These are phyloP conservation scores for Calonectria crousiana DNA, from an alignment of 2,329 filamentous ascomycete genomes.

Conservation along the genomic window DNA sequence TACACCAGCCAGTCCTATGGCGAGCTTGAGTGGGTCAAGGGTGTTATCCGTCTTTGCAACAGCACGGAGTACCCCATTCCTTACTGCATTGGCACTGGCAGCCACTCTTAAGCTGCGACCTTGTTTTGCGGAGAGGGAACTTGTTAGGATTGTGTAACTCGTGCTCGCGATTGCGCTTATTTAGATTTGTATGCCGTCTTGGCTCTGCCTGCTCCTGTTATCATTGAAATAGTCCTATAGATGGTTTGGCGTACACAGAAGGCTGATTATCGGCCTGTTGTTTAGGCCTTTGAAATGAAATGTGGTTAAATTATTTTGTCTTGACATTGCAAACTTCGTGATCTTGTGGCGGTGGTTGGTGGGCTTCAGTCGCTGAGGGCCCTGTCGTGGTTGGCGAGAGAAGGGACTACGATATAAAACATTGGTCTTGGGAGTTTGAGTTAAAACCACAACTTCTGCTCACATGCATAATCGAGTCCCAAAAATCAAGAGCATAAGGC, in stretches of 20 bases:
- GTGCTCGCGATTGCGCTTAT: neutral
- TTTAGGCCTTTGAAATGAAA: constrained; percentile 4
- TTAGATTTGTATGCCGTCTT: neutral
- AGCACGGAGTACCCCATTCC: constrained; percentile 37
- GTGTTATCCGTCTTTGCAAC: constrained; percentile 37
- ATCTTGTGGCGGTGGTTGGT: too few species aligned
- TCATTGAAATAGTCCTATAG: constrained; percentile 5
- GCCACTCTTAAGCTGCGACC: constrained; percentile 27
- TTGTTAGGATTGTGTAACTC: neutral
- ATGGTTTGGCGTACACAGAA: constrained; percentile 2
- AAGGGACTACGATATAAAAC: too few species aligned
- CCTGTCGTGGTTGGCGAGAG: too few species aligned
- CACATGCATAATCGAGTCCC: too few species aligned
- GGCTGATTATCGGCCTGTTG: neutral
- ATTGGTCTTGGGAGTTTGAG: too few species aligned
- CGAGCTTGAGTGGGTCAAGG: constrained; percentile 39
- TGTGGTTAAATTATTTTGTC: neutral
- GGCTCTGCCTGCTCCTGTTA: neutral
- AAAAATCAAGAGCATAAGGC: too few species aligned
- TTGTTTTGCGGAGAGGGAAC: neutral
- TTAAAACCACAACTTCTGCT: too few species aligned
- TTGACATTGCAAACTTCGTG: too few species aligned
- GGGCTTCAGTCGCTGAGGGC: too few species aligned
- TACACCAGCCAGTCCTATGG: constrained; percentile 35
- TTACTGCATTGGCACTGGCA: constrained; percentile 32